Base-by-base conservation (phyloP, 192 early-diverging fungal genomes). In the Globomyces pollinis-pini region DNA sequence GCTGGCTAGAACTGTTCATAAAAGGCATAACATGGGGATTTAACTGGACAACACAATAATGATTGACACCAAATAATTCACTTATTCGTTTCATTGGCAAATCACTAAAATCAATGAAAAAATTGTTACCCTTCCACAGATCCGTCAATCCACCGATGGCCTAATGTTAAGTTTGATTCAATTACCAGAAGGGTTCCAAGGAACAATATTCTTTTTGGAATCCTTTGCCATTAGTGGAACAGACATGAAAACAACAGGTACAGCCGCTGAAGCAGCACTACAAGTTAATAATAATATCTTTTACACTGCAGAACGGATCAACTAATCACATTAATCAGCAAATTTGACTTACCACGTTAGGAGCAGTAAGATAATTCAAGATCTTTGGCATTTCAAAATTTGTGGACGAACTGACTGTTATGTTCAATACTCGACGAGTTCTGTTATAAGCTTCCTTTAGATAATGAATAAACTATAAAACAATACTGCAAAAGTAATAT, bases 1-100 rank as follows among this genome's bases (percentile, higher is more conserved):
- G 24, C 1, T 71, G 71, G 15, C 61, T 68, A n/a, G 79, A 64
- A 2, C 68, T 68, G 15, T 78, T 80, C 28, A 91, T 55, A 57
- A 91, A 89, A 2, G 88, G 88, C 15, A 87, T 75, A 21, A 91
- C 77, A 43, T 91, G 86, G 1, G 88, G 88, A 58, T 91, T 91
- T 34, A 88, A 21, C 28, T 35, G 42, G 50, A 73, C 77, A 66
- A 91, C 88, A 52, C 89, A 86, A 56, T 89, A 90, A 57, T 90
- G 88, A 55, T 90, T 90, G 18, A 90, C 88, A 57, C 83, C 83
- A 67, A 89, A 91, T 2, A 91, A 63, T 60, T 91, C 88, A 2
- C 84, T 81, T 9, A 91, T 67, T n/a, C 81, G 75, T 51, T 85
- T 78, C 87, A 91, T 91, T 1, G 88, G 88, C 15, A 91, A 71